Percentiles rank a stretch among this genome's conserved stretches.
These are phyloP conservation scores for Aspergillus sp. DNA, from an alignment of 2,329 filamentous ascomycete species.

Conservation along the genomic window DNA sequence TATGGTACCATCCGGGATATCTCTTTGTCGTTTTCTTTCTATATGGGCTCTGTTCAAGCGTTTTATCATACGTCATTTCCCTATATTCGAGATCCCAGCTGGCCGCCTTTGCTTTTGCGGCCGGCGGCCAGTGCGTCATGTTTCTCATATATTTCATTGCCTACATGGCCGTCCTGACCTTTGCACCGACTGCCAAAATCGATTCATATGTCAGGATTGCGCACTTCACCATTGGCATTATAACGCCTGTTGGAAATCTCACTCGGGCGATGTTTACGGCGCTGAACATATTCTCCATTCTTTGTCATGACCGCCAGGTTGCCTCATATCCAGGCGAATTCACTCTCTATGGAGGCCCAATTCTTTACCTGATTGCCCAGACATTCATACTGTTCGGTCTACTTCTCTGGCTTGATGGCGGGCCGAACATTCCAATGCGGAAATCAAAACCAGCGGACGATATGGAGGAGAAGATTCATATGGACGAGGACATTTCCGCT, in stretches of 20 bases:
- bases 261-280: constrained; percentile 65
- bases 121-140: constrained; percentile 62
- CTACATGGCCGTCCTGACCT: constrained; percentile 65
- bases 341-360: constrained; percentile 69
- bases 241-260: constrained; percentile 70
- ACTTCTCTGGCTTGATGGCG: constrained; percentile 72
- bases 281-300: constrained; percentile 73
- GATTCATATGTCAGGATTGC: constrained; percentile 58
- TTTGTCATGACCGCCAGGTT: constrained; percentile 57
- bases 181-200: constrained; percentile 58
- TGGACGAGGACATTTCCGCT: constrained; percentile 53
- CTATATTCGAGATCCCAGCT: constrained; percentile 71
- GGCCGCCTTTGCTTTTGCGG: constrained; percentile 73
- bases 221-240: constrained; percentile 63
- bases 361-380: constrained; percentile 72
- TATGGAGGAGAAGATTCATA: constrained; percentile 27
- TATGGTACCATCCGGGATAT: constrained; percentile 73
- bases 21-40: constrained; percentile 72
- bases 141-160: constrained; percentile 64
- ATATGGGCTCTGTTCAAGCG: constrained; percentile 67
- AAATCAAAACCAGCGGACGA: constrained; percentile 32
- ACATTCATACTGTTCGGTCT: constrained; percentile 59
- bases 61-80: constrained; percentile 73
- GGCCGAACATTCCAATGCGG: constrained; percentile 50
- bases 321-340: constrained; percentile 62